Conservation (phyloP, 495 filamentous ascomycete genomes). For the Hypoxylon trugodes region DNA sequence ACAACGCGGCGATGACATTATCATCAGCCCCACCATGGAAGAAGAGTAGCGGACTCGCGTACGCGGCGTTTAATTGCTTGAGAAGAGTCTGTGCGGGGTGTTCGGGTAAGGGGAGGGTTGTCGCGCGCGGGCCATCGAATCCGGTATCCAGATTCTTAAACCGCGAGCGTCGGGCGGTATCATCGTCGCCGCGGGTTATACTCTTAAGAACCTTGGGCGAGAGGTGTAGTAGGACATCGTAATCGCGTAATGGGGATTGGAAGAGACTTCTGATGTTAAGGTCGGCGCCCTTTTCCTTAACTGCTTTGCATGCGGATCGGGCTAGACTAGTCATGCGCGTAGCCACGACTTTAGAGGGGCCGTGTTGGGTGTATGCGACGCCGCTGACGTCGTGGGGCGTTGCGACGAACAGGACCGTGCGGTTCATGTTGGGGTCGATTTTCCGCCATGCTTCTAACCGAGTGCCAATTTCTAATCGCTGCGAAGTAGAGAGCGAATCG, state of each 20-base stretch:
- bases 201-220: slow-evolving; percentile 57
- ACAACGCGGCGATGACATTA: slow-evolving; percentile 75
- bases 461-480: slow-evolving; percentile 68
- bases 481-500: slow-evolving; percentile 60
- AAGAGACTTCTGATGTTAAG: slow-evolving; percentile 73
- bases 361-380: slow-evolving; percentile 72
- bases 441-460: slow-evolving; percentile 82
- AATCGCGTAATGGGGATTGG: slow-evolving; percentile 71
- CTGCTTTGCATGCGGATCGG: slow-evolving; percentile 68
- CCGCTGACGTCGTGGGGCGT: slow-evolving; percentile 81
- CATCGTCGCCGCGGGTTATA: slow-evolving; percentile 43
- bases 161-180: slow-evolving; percentile 37
- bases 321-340: slow-evolving; percentile 83
- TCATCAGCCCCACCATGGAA: slow-evolving; percentile 71
- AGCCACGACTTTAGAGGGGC: slow-evolving; percentile 82
- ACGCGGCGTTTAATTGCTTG: slow-evolving; percentile 66
- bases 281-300: slow-evolving; percentile 64
- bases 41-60: slow-evolving; percentile 71
- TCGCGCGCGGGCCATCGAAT: slow-evolving; percentile 41
- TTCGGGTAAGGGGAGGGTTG: slow-evolving; percentile 53
- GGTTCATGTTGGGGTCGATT: slow-evolving; percentile 88
- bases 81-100: slow-evolving; percentile 63
- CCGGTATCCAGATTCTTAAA: slow-evolving; percentile 83
- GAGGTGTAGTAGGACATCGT: slow-evolving; percentile 84
- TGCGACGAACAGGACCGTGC: slow-evolving; percentile 80